Evolutionary conservation across 2,329 filamentous ascomycete genomes (phyloP).

Genomic region (Exophiala viscosa): DNA sequence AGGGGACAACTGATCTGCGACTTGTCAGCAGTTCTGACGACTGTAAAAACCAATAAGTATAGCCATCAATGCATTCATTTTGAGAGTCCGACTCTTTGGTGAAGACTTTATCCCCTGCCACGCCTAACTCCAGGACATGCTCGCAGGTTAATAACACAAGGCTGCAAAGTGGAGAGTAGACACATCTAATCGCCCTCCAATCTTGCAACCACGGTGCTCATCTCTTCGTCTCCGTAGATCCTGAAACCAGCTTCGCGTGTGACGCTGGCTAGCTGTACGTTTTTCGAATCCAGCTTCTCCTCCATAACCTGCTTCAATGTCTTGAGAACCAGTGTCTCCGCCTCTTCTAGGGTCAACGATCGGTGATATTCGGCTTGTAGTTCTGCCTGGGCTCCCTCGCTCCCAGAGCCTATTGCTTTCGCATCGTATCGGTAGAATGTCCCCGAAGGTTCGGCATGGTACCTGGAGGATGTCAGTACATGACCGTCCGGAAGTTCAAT

Average conservation of each 20-base stretch:
- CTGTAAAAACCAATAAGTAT: no score
- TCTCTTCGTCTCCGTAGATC: slow-evolving; percentile 97
- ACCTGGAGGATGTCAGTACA: slow-evolving; percentile 48
- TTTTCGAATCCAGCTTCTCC: slow-evolving; percentile 98
- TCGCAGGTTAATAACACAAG: slow-evolving; percentile 5
- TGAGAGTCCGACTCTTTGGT: not conserved
- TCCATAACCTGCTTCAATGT: slow-evolving; percentile 99
- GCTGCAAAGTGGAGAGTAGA: not conserved
- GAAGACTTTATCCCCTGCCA: slow-evolving; percentile 3
- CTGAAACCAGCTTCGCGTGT: slow-evolving; percentile 97
- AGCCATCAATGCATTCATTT: slow-evolving; percentile 8
- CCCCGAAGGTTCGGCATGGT: slow-evolving; percentile 95
- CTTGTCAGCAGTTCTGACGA: not conserved
- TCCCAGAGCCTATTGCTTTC: slow-evolving; percentile 96
- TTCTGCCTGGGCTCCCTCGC: slow-evolving; percentile 95
- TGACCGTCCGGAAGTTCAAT: not conserved
- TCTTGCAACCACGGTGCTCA: slow-evolving; percentile 85
- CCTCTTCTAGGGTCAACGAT: slow-evolving; percentile 87
- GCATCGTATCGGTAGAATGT: slow-evolving; percentile 99
- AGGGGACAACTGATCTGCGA: not conserved
- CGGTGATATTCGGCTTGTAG: slow-evolving; percentile 99
- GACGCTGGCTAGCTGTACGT: slow-evolving; percentile 95
- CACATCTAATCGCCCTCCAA: slow-evolving; percentile 40
- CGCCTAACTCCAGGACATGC: slow-evolving; percentile 23
- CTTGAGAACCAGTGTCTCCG: slow-evolving; percentile 92